These are phyloP conservation scores for Inga oerstediana DNA, from an alignment of 306 rosid species.

Conservation along the genomic window DNA sequence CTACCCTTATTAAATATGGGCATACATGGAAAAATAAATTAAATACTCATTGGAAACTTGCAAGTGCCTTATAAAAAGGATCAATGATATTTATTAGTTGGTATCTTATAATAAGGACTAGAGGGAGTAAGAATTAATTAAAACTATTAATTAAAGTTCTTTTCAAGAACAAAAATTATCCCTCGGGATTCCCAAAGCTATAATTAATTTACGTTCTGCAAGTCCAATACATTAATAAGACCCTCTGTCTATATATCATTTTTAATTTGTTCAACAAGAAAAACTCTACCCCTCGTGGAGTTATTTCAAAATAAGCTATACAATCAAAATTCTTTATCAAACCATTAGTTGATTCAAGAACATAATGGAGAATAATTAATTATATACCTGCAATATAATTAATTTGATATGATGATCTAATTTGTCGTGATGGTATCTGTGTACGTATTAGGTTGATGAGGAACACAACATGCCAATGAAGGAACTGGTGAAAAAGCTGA, in stretches of 20 bases:
- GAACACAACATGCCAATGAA: constrained; percentile 22
- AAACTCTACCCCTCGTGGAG: background rate
- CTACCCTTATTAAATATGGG: too few relatives aligned
- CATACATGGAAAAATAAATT: too few relatives aligned
- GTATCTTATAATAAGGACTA: too few relatives aligned
- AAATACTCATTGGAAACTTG: too few relatives aligned
- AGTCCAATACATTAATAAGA: background rate
- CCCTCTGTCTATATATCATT: background rate
- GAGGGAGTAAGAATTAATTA: background rate
- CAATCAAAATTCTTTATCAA: too few relatives aligned
- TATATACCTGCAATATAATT: background rate
- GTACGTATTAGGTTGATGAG: constrained; percentile 34
- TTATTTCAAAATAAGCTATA: background rate
- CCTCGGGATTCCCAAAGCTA: background rate
- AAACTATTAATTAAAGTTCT: background rate
- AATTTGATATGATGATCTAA: background rate
- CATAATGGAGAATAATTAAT: background rate
- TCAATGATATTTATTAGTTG: too few relatives aligned
- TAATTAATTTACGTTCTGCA: background rate
- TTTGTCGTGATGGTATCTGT: background rate
- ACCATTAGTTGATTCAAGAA: background rate
- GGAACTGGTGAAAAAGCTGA: constrained; percentile 39
- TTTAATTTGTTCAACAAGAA: background rate
- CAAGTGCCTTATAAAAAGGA: too few relatives aligned
- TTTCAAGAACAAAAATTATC: background rate